Evolutionary conservation across 441 rosid genomes (phyloP), one percentile per base, ranked within the genome.

Genomic region (Breynia disticha): DNA sequence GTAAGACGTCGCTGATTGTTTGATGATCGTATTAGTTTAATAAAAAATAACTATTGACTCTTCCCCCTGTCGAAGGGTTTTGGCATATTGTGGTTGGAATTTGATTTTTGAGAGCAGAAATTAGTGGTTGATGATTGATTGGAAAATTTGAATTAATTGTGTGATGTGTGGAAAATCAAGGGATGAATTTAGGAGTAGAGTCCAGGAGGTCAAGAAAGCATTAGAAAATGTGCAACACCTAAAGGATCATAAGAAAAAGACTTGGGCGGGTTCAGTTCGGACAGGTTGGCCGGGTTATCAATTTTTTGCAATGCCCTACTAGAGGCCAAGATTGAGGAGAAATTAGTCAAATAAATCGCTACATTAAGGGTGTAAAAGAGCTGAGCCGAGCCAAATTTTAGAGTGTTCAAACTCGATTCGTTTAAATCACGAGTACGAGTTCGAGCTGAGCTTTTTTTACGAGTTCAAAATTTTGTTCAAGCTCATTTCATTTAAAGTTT

Each of bases 1-100:
- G 48, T 67, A 76, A 12, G 70, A 66, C 16, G 58, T 72, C 37
- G 37, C 75, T 15, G 78, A 70, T 56, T 77, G 61, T 41, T 67
- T 72, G 21, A 56, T 79, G 19, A 72, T 86, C 64, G 56, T 80
- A 50, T 0, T 86, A 90, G 87, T 83, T 87, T 35, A 58, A 63
- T 56, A 90, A 86, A 19, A 67, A 41, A 22, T 59, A 4, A 2
- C 79, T 74, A 16, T 35, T 81, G 68, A 52, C 72, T 21, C 78
- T 80, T 50, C 77, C 61, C 0, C 73, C 74, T 0, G 60, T 83
- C 15, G 86, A 90, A 66, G 95, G 84, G 41, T 79, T 85, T 55
- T 82, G 11, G 80, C 84, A 0, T 89, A 81, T 19, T 76, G 88
- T 16, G 87, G 94, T 10, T 82, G 89, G 94, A 82, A 85, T 53